A percentile compares a stretch with the other conserved stretches of the same genome.
Evolutionary conservation across 2,329 filamentous ascomycete genomes (phyloP).

Genomic region (Nothophaeocryptopus gaeumannii): DNA sequence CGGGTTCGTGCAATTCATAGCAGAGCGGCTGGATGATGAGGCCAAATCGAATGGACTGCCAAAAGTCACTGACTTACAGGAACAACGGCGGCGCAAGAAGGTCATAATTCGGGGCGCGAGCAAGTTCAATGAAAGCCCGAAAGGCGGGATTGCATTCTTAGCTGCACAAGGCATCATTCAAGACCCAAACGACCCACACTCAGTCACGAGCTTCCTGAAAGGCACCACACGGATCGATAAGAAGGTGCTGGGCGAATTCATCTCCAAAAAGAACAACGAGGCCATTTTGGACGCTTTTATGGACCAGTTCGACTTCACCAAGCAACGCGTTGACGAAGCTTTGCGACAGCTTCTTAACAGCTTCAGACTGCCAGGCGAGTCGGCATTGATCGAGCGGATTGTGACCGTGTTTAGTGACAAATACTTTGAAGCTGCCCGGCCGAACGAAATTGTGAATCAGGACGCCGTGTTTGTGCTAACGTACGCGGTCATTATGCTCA

Average conservation of each 20-base stretch:
- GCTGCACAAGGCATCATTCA: conserved; percentile 82
- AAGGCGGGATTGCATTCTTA: conserved; percentile 81
- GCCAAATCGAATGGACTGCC: conserved; percentile 65
- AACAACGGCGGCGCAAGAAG: conserved; percentile 76
- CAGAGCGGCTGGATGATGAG: conserved; percentile 75
- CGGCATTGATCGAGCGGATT: conserved; percentile 87
- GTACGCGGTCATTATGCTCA: conserved; percentile 96
- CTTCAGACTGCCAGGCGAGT: conserved; percentile 92
- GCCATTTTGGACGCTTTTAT: conserved; percentile 81
- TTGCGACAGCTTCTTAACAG: conserved; percentile 81
- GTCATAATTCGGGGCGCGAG: conserved; percentile 81
- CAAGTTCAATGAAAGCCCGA: conserved; percentile 95
- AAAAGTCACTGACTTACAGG: conserved; percentile 61
- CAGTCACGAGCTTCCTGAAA: conserved; percentile 81
- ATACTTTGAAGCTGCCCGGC: conserved; percentile 69
- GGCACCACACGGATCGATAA: conserved; percentile 88
- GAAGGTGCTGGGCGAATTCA: conserved; percentile 82
- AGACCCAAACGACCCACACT: conserved; percentile 68
- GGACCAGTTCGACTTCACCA: conserved; percentile 80
- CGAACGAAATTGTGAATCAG: conserved; percentile 74
- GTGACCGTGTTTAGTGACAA: conserved; percentile 82
- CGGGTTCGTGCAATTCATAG: conserved; percentile 86
- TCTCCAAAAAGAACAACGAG: conserved; percentile 89
- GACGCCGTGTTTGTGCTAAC: conserved; percentile 88
- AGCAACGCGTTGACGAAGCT: conserved; percentile 85